Conservation (phyloP, 148 eudicot species). For the Fagopyrum esculentum region DNA sequence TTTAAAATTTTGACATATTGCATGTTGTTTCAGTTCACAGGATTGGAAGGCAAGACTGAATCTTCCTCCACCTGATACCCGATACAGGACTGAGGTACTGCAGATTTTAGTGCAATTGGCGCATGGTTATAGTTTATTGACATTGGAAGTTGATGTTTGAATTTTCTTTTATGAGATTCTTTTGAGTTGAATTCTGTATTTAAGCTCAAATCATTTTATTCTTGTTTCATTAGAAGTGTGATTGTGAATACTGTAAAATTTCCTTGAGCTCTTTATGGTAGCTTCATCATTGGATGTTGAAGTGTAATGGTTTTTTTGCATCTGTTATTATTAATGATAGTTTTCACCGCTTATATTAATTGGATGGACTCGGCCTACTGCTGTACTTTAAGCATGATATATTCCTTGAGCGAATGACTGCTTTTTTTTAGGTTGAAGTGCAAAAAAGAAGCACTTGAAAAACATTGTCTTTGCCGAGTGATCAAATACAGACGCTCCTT, state of each 20-base stretch:
- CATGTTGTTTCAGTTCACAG: conserved; percentile 41
- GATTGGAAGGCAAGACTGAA: conserved; percentile 83
- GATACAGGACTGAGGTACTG: conserved; percentile 75
- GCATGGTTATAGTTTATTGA: neutral
- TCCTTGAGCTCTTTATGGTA: neutral
- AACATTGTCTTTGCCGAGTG: neutral
- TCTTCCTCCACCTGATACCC: conserved; percentile 67
- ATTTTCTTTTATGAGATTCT: neutral
- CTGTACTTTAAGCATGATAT: neutral
- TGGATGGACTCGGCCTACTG: too few relatives aligned
- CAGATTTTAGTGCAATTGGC: neutral
- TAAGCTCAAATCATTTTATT: neutral
- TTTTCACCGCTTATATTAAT: too few relatives aligned
- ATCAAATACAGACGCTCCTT: neutral
- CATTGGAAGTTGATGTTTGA: conserved; percentile 2
- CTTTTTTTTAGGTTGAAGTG: neutral
- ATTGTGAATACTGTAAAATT: neutral
- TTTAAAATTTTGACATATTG: neutral
- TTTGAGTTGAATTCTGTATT: neutral
- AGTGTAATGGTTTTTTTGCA: too few relatives aligned
- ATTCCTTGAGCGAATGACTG: neutral
- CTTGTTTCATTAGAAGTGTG: neutral
- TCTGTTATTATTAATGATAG: too few relatives aligned
- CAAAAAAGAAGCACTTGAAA: neutral
- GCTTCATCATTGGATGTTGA: too few relatives aligned